Evolutionary conservation across 2,329 filamentous ascomycete genomes (phyloP), one percentile per base, ranked within the genome.

Genomic region (Fusarium sp.): DNA sequence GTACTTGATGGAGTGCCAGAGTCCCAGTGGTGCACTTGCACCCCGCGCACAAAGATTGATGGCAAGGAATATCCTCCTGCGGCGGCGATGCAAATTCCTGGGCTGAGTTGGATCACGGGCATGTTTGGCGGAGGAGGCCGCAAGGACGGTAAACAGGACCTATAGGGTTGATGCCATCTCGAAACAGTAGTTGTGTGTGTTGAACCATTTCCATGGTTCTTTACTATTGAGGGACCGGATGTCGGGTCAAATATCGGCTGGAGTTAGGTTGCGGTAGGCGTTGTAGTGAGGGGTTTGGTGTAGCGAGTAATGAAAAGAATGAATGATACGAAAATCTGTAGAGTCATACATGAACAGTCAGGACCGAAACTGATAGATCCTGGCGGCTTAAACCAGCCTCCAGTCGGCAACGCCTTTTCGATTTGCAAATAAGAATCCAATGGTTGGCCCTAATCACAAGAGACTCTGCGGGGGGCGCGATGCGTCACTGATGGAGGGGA

Each of bases 1-100:
- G 86, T 85, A n/a, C 82, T 88, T 52, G 73, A 80, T 35, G 81
- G 82, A 65, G 80, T 87, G 5, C 80, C 85, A 33, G 83, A 87
- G 77, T 79, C 82, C 14, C 77, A 87, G 52, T 86, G 86, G 86
- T 88, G 86, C 79, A 84, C 82, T 10, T 88, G 86, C 79, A 78
- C 82, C 66, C 86, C 86, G 35, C 82, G 81, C 71, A 81, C 85
- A 63, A 83, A 82, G 58, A 79, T 87, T 62, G 76, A 83, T 62
- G 85, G 85, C 70, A 86, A 85, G 71, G 76, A 82, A 47, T 88
- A 87, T 65, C 86, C 86, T 47, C 85, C 84, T 6, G 81, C 84
- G 30, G 85, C 84, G 27, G 82, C 82, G 68, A 73, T 81, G 52
- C 76, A 80, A 50, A 80, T 85, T 58, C 81, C 83, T n/a, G 84